Evolutionary conservation across 805 yeast genomes (phyloP).

Genomic region (Metschnikowia continentalis): DNA sequence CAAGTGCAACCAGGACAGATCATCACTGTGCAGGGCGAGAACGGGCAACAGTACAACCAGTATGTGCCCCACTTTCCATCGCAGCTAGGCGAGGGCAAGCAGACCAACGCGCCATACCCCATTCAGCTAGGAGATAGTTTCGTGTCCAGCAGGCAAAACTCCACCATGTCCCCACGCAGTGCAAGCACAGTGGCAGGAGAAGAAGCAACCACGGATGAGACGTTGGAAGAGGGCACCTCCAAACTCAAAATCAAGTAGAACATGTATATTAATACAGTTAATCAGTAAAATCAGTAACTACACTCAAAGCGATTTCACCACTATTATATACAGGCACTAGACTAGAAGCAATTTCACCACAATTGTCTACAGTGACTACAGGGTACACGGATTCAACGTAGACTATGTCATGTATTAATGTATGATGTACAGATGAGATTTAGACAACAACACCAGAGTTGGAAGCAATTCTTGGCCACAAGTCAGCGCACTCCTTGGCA

Average conservation of each 20-base stretch:
- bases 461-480: conserved; percentile 99
- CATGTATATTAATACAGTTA: neutral
- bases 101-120: conserved; percentile 12
- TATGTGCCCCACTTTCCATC: conserved; percentile 12
- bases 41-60: conserved; percentile 7
- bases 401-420: conserved; percentile 17
- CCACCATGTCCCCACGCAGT: neutral
- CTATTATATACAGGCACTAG: too few species aligned
- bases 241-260: conserved; percentile 5
- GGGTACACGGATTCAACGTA: neutral
- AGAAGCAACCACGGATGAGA: conserved; percentile 1
- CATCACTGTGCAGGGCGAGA: conserved; percentile 6
- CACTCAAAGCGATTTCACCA: too few species aligned
- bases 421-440: conserved; percentile 23
- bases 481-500: conserved; percentile 99
- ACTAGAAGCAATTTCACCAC: too few species aligned
- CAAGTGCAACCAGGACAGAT: conserved; percentile 9
- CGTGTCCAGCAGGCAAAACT: conserved; percentile 1
- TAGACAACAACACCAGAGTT: conserved; percentile 99
- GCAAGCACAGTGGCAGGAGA: neutral
- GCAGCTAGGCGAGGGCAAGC: conserved; percentile 6
- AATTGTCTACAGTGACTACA: too few species aligned
- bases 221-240: conserved; percentile 6
- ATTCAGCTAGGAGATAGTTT: conserved; percentile 12
- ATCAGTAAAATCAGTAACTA: neutral